Evolutionary conservation across 164 flowering plant species (phyloP), one percentile per base, ranked within the genome.

Genomic region (Tetracentron sinense): DNA sequence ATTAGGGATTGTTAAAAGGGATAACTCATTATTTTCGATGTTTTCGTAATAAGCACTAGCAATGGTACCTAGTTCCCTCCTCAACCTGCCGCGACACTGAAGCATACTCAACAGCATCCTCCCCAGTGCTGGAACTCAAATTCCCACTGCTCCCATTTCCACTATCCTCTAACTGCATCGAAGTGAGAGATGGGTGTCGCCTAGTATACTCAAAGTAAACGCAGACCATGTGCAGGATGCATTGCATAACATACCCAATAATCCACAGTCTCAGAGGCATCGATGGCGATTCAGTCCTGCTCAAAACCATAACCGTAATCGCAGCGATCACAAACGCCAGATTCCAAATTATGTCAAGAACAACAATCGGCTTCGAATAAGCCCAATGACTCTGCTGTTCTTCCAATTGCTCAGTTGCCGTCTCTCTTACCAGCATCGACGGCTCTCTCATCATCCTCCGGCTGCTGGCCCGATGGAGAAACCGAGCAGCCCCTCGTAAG

Each of bases 311-410:
- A 3, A 79, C 77, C 0, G 38, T 61, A 7, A 61, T n/a, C 12
- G 85, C 72, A 0, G 77, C 69, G 0, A 65, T 86, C n/a, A n/a
- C n/a, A n/a, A n/a, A n/a, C n/a, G n/a, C n/a, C n/a, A n/a, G n/a
- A n/a, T n/a, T n/a, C n/a, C 91, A 85, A 4, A 77, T 20, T 0
- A 82, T 63, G 55, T 83, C 91, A 2, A 85, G 75, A 0, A 74
- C 58, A 8, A 85, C 75, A 7, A 85, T 62, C 21, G 91, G 91
- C 70, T 60, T 70, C 23, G 91, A 83, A 69, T 82, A 78, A 1
- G 85, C 91, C 91, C 91, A 85, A 54, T 80, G 82, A 63, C 79
- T 72, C 42, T 78, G 90, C 1, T 86, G 71, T 72, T 82, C 86
- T 69, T 83, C 88, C 17, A 85, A 73, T 74, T 82, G 82, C 82